phyloP scores from a whole-genome alignment of 805 yeast genomes.

The Schizosaccharomyces octosporus region DNA sequence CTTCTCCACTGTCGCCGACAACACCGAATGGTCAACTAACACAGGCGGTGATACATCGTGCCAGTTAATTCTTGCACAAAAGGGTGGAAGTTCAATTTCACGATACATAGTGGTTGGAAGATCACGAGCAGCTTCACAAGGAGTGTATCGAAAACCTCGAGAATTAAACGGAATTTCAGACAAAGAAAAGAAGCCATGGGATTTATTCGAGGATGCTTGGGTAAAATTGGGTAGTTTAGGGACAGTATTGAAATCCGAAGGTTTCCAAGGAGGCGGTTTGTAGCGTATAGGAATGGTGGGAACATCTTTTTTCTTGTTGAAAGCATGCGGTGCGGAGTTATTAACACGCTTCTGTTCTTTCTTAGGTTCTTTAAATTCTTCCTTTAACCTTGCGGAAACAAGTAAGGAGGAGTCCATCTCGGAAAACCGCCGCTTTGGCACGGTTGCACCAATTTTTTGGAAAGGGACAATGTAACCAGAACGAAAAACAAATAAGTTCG shows the following conservation, averaged over 20 bases:
- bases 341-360: background rate
- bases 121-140: constrained; percentile 40
- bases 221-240: background rate
- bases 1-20: constrained; percentile 26
- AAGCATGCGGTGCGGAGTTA: background rate
- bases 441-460: background rate
- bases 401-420: background rate
- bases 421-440: background rate
- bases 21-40: constrained; percentile 15
- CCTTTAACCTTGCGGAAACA: background rate
- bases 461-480: constrained; percentile 1
- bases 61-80: constrained; percentile 27
- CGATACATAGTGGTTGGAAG: constrained; percentile 36
- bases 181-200: background rate
- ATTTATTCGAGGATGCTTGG: background rate
- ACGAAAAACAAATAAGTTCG: background rate
- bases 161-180: constrained; percentile 55
- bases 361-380: background rate
- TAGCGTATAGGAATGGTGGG: background rate
- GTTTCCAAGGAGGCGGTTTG: constrained; percentile 1
- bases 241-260: background rate
- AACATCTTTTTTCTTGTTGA: background rate
- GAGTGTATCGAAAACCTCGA: constrained; percentile 56
- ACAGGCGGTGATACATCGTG: constrained; percentile 49
- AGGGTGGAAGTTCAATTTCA: constrained; percentile 54